Percentiles rank a stretch among this genome's conserved stretches.
phyloP scores from a whole-genome alignment of 495 filamentous ascomycete genomes.

The Cairneyella variabilis region DNA sequence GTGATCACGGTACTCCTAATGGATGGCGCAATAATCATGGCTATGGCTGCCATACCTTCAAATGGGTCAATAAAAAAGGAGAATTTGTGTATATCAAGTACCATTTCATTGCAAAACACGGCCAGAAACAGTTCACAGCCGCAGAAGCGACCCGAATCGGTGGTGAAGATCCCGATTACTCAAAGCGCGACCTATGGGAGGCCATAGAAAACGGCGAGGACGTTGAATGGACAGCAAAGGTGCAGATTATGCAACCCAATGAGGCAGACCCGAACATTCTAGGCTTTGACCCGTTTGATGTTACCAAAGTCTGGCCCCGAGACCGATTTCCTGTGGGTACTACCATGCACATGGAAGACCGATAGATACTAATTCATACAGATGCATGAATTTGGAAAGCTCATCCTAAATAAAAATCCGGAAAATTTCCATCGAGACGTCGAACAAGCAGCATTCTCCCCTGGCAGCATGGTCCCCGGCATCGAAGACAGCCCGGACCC shows the following conservation, averaged over 20 bases:
- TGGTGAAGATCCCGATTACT: slow-evolving; percentile 47
- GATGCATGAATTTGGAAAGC: slow-evolving; percentile 55
- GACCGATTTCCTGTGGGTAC: slow-evolving; percentile 60
- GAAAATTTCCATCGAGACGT: slow-evolving; percentile 37
- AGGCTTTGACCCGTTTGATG: slow-evolving; percentile 59
- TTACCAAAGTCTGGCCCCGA: slow-evolving; percentile 75
- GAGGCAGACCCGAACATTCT: slow-evolving; percentile 40
- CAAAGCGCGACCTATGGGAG: slow-evolving; percentile 50
- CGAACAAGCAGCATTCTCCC: slow-evolving; percentile 48
- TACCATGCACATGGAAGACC: too few species aligned
- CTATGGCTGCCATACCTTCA: slow-evolving; percentile 56
- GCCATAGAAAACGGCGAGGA: slow-evolving; percentile 44
- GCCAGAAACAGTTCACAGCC: slow-evolving; percentile 51
- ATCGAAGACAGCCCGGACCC: slow-evolving; percentile 46
- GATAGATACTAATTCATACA: too few species aligned
- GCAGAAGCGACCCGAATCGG: slow-evolving; percentile 43
- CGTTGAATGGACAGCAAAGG: slow-evolving; percentile 45
- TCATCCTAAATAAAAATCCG: slow-evolving; percentile 62
- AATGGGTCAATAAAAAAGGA: slow-evolving; percentile 50
- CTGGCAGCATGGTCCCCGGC: slow-evolving; percentile 46
- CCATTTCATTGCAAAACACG: slow-evolving; percentile 51
- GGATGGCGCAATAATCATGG: slow-evolving; percentile 51
- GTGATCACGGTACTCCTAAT: slow-evolving; percentile 51
- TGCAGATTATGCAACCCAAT: slow-evolving; percentile 34
- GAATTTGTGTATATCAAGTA: slow-evolving; percentile 56